phyloP scores from a whole-genome alignment of 352 stramenopile species.

The Phytophthora cactorum region DNA sequence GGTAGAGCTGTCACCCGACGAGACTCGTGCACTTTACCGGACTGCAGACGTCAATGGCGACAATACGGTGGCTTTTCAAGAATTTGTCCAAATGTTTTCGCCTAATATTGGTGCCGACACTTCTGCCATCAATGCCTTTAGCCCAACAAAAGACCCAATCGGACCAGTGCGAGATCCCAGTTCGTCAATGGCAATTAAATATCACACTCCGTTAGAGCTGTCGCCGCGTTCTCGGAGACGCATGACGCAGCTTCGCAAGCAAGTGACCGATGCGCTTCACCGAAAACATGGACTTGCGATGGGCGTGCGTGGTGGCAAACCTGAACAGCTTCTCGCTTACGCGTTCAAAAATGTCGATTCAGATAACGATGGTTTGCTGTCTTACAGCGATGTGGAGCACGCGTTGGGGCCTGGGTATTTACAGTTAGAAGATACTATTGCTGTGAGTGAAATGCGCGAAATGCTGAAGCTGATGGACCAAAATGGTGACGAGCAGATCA shows the following conservation, averaged over 20 bases:
- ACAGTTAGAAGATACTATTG: conserved; percentile 54
- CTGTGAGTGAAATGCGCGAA: conserved; percentile 61
- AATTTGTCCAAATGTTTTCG: conserved; percentile 81
- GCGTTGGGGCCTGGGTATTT: conserved; percentile 69
- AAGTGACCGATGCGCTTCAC: conserved; percentile 65
- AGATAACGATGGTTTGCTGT: conserved; percentile 77
- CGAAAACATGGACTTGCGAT: conserved; percentile 61
- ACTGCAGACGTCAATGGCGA: conserved; percentile 73
- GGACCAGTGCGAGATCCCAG: conserved; percentile 47
- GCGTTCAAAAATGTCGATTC: conserved; percentile 82
- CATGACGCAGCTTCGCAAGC: conserved; percentile 69
- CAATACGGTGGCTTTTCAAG: conserved; percentile 73
- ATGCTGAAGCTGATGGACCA: conserved; percentile 80
- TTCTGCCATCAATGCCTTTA: conserved; percentile 39
- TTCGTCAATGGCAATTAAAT: conserved; percentile 70
- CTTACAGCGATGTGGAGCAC: conserved; percentile 70
- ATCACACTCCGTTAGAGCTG: conserved; percentile 65
- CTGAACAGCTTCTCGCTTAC: conserved; percentile 70
- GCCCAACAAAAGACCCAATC: conserved; percentile 28
- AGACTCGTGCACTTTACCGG: conserved; percentile 56
- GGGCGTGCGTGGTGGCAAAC: conserved; percentile 67
- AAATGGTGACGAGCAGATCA: conserved; percentile 76
- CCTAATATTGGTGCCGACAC: not conserved
- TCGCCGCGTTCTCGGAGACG: conserved; percentile 62
- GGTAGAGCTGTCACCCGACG: conserved; percentile 49